phyloP scores from a whole-genome alignment of 1,284 basidiomycete species.

The Tilletiopsis washingtonensis region DNA sequence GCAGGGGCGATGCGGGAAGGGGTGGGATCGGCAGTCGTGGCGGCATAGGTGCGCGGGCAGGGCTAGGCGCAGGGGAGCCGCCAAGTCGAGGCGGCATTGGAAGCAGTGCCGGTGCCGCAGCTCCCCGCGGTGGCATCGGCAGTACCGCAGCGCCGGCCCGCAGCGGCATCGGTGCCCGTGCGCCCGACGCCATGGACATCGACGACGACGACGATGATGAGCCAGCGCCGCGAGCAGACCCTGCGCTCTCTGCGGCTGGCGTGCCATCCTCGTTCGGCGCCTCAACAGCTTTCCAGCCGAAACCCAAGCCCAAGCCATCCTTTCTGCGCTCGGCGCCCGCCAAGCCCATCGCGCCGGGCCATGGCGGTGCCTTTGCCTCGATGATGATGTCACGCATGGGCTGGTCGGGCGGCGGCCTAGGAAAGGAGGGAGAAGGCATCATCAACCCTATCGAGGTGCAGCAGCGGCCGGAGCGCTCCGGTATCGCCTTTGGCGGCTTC shows the following conservation, averaged over 20 bases:
- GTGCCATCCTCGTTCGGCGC: constrained; percentile 11
- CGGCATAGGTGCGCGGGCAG: constrained; percentile 4
- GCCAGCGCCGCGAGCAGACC: background rate
- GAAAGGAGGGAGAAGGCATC: constrained; percentile 40
- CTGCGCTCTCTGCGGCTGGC: constrained; percentile 9
- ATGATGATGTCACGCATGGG: constrained; percentile 42
- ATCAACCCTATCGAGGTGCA: constrained; percentile 44
- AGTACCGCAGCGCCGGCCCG: constrained; percentile 5
- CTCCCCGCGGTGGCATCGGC: constrained; percentile 10
- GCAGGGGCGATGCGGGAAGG: constrained; percentile 1
- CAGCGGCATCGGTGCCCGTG: constrained; percentile 4
- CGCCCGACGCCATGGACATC: too few relatives aligned
- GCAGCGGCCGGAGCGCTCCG: constrained; percentile 38
- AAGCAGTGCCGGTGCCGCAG: background rate
- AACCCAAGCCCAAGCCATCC: constrained; percentile 13
- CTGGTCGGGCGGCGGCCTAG: constrained; percentile 45
- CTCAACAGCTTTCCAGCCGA: constrained; percentile 8
- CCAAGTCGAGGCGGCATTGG: background rate
- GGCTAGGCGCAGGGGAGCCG: background rate
- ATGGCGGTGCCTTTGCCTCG: constrained; percentile 33
- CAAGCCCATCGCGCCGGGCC: constrained; percentile 20
- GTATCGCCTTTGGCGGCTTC: constrained; percentile 43
- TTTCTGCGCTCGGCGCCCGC: constrained; percentile 6
- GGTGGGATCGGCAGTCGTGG: too few relatives aligned
- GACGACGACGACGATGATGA: constrained; percentile 5